Evolutionary conservation across 495 filamentous ascomycete species (phyloP), one percentile per base, ranked within the genome.

Genomic region (Trichoderma orchidacearum): DNA sequence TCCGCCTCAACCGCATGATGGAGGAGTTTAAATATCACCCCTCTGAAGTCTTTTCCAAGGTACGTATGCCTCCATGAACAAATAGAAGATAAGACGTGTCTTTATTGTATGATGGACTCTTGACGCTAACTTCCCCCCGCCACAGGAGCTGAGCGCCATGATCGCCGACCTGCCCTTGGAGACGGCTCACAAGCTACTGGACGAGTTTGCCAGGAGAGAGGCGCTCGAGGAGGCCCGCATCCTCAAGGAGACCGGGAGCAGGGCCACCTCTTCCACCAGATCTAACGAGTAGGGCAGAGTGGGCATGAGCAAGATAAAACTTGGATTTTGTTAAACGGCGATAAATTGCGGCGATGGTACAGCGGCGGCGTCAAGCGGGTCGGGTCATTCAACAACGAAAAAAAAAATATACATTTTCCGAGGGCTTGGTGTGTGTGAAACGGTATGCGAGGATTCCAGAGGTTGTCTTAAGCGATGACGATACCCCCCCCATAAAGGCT

Each of bases 1-100:
- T 55, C 12, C 53, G 53, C 23, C 32, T 55, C n/a, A 55, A 18
- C 21, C n/a, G 30, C 6, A 32, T 55, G 53, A 55, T 55, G 53
- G 53, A 55, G 7, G 53, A 55, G 53, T 55, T 55, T 13, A 55
- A 38, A 28, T 21, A 55, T 31, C 30, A 55, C 4, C 30, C 31
- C 3, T 55, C 53, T 6, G 21, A 36, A 17, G 29, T 34, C 1
- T 55, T 36, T 18, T 17, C 30, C 17, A 8, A 7, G 31, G 53
- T 55, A 55, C 17, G 53, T 6, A 0, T n/a, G 0, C 11, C 25
- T n/a, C n/a, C n/a, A n/a, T n/a, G n/a, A n/a, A n/a, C 30, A n/a
- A 15, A n/a, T 55, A 25, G 53, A 25, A n/a, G n/a, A n/a, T n/a
- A n/a, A n/a, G n/a, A n/a, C n/a, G n/a, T n/a, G n/a, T n/a, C n/a